Percentiles rank a stretch among this genome's conserved stretches.
Conservation (phyloP, 2,329 filamentous ascomycete species). For the Penicillium sp. region DNA sequence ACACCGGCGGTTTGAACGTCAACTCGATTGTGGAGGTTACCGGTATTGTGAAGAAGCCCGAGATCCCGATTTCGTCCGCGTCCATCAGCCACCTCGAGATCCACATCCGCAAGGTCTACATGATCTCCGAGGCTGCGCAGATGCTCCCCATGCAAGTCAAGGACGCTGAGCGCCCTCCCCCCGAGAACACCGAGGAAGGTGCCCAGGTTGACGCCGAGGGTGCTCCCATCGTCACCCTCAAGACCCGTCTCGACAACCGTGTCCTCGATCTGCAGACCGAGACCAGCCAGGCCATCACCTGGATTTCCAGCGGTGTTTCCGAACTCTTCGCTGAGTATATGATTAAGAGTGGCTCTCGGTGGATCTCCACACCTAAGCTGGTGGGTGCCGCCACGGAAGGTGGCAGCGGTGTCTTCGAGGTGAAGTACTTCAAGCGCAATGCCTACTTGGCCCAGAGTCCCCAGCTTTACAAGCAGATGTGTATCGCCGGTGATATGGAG, state of each 20-base stretch:
- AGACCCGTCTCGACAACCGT: slow-evolving; percentile 84
- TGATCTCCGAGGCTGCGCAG: slow-evolving; percentile 64
- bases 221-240: slow-evolving; percentile 71
- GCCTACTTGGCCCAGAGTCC: slow-evolving; percentile 67
- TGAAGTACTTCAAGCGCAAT: slow-evolving; percentile 83
- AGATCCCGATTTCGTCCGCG: slow-evolving; percentile 85
- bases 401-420: slow-evolving; percentile 83
- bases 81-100: slow-evolving; percentile 77
- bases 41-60: slow-evolving; percentile 74
- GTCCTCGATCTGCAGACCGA: slow-evolving; percentile 89
- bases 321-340: slow-evolving; percentile 78
- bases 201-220: slow-evolving; percentile 51
- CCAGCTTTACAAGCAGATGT: slow-evolving; percentile 67
- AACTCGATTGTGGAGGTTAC: slow-evolving; percentile 83
- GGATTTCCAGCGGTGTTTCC: slow-evolving; percentile 63
- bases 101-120: slow-evolving; percentile 80
- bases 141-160: slow-evolving; percentile 60
- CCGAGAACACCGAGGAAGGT: slow-evolving; percentile 46
- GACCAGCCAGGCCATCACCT: slow-evolving; percentile 84
- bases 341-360: slow-evolving; percentile 68
- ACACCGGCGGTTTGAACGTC: slow-evolving; percentile 67
- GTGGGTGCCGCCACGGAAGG: slow-evolving; percentile 90
- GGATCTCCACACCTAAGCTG: slow-evolving; percentile 86
- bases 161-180: slow-evolving; percentile 50
- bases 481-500: slow-evolving; percentile 62